phyloP scores from a whole-genome alignment of 306 rosid species.

The Purshia tridentata region DNA sequence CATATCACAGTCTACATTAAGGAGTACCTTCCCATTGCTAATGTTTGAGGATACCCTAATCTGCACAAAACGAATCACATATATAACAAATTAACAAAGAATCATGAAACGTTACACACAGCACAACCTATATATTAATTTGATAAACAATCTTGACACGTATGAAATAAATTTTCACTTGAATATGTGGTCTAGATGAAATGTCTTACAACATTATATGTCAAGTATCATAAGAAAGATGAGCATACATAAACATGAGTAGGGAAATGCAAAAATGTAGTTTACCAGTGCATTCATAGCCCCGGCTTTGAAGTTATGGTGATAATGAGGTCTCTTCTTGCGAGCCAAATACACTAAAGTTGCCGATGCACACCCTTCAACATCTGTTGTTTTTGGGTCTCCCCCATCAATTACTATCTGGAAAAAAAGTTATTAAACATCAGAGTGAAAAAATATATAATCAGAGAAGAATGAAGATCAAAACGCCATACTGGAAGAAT shows the following conservation, averaged over 20 bases:
- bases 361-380: slow-evolving; percentile 50
- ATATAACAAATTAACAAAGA: too few species aligned
- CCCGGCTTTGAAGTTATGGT: slow-evolving; percentile 81
- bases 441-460: too few species aligned
- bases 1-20: slow-evolving; percentile 87
- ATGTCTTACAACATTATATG: too few species aligned
- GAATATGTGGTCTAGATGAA: too few species aligned
- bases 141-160: too few species aligned
- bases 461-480: not conserved
- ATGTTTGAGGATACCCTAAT: slow-evolving; percentile 70
- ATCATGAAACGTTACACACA: too few species aligned
- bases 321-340: slow-evolving; percentile 64
- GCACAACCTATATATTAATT: too few species aligned
- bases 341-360: slow-evolving; percentile 71
- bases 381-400: slow-evolving; percentile 52
- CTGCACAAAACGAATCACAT: slow-evolving; percentile 22
- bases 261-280: not conserved
- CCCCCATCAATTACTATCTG: slow-evolving; percentile 64
- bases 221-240: too few species aligned
- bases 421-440: too few species aligned
- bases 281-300: slow-evolving; percentile 82
- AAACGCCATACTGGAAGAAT: slow-evolving; percentile 50
- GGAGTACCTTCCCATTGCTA: slow-evolving; percentile 59
- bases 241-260: not conserved
- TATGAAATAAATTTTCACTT: too few species aligned